These are phyloP conservation scores for Calonectria leucothoes DNA, from an alignment of 2,329 filamentous ascomycete genomes.

Conservation along the genomic window DNA sequence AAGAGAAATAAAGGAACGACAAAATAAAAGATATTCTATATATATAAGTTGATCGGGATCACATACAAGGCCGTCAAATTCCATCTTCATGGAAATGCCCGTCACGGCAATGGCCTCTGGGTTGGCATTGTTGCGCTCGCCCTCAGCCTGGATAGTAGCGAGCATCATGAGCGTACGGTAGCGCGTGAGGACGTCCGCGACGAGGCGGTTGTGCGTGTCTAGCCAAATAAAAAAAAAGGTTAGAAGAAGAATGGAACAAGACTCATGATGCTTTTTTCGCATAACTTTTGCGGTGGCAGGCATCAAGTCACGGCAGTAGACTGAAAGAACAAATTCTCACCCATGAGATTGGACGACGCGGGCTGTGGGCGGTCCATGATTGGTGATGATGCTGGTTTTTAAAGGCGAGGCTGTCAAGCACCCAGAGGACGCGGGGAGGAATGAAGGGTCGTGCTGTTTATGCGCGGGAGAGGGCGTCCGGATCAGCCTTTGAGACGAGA, in stretches of 20 bases:
- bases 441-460: background rate
- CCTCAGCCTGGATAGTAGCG: conserved; percentile 55
- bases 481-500: conserved; percentile 4
- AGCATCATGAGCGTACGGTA: conserved; percentile 58
- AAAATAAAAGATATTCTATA: background rate
- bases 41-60: background rate
- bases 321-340: conserved; percentile 37
- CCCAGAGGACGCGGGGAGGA: background rate
- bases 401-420: background rate
- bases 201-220: conserved; percentile 59
- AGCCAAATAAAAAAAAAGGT: background rate
- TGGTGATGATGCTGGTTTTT: too few species aligned
- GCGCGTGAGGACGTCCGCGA: conserved; percentile 57
- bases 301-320: too few species aligned
- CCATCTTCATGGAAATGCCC: conserved; percentile 57
- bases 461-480: background rate
- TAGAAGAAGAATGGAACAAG: background rate
- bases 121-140: conserved; percentile 52
- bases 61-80: conserved; percentile 56
- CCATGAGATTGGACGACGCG: conserved; percentile 50
- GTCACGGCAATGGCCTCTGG: conserved; percentile 56
- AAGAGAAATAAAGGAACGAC: background rate
- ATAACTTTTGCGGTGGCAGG: background rate
- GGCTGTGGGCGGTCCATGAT: conserved; percentile 50
- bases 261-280: background rate